Evolutionary conservation across 345 rosid species (phyloP), one percentile per base, ranked within the genome.

Genomic region (Durio zibethinus): DNA sequence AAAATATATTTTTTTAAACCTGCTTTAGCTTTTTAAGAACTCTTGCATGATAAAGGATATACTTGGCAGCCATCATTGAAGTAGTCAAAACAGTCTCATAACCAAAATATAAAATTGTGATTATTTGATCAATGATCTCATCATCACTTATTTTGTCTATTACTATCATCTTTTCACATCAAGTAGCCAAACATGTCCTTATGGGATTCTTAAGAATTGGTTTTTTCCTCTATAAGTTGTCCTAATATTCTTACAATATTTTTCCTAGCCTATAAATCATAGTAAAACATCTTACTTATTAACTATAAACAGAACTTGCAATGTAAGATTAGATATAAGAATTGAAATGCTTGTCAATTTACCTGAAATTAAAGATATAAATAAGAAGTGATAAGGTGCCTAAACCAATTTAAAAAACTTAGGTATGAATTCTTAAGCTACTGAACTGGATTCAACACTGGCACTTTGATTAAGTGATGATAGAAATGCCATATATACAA

Each of bases 41-140:
- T 62, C 45, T 72, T 3, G 93, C 97, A 64, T 91, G 90, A 84
- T 92, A 93, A 75, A 91, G 97, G 21, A 91, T 88, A 73, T 92
- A 94, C 88, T 92, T 94, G 72, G 92, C 82, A 45, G 93, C 93
- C 98, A 92, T 94, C 97, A 93, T 94, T 0, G 97, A 83, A 14
- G 97, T 92, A 38, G 94, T 91, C 12, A 97, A 94, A 33, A 93
- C 93, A 35, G 95, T 94, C 79, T 94, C 98, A 56, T 87, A 91
- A 62, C 97, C 97, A 1, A 97, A 93, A 78, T 91, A 88, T 79
- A 89, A 73, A 27, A 94, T 84, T 15, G 98, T 89, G 53, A 94
- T 92, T 1, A 94, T 79, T 79, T 93, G 98, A 85, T 91, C 97
- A n/a, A 91, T 83, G 29, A 93, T 89, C 82, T 93, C 92, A 9